Conservation (phyloP, 1,139 yeast species). For the Zygotorulaspora mrakii region DNA sequence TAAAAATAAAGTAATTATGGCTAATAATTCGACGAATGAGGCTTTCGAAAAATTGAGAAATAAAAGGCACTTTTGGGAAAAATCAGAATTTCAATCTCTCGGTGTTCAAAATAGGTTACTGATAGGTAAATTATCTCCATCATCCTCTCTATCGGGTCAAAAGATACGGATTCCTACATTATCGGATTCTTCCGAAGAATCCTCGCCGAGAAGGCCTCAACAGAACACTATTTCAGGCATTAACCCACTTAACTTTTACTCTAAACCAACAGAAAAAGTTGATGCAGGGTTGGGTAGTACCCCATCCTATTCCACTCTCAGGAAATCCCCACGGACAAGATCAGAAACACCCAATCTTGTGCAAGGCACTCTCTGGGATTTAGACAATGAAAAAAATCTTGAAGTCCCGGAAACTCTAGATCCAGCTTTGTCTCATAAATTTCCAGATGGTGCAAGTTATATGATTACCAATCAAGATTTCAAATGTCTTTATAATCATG, state of each 20-base stretch:
- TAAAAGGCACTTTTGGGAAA: constrained; percentile 11
- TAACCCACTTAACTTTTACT: constrained; percentile 6
- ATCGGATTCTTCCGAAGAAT: constrained; percentile 2
- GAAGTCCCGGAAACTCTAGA: constrained; percentile 49
- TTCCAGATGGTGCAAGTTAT: constrained; percentile 47
- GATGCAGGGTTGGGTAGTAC: background rate
- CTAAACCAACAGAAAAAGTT: background rate
- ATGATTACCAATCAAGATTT: constrained; percentile 59
- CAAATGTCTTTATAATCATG: constrained; percentile 61
- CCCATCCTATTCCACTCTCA: background rate
- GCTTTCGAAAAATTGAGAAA: constrained; percentile 7
- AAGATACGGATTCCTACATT: constrained; percentile 8
- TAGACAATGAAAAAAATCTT: constrained; percentile 47
- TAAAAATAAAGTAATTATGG: constrained; percentile 1
- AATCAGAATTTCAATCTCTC: constrained; percentile 7
- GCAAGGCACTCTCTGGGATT: constrained; percentile 13
- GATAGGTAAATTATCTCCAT: constrained; percentile 2
- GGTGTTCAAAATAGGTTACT: constrained; percentile 7
- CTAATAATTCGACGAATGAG: constrained; percentile 3
- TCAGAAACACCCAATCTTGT: constrained; percentile 11
- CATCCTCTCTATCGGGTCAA: constrained; percentile 8
- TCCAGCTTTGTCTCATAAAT: constrained; percentile 52
- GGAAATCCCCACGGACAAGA: constrained; percentile 8
- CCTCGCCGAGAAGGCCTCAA: background rate
- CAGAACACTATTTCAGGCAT: constrained; percentile 3